Evolutionary conservation across 768 basidiomycete species (phyloP).

Genomic region (Xanthoconium stramineum): DNA sequence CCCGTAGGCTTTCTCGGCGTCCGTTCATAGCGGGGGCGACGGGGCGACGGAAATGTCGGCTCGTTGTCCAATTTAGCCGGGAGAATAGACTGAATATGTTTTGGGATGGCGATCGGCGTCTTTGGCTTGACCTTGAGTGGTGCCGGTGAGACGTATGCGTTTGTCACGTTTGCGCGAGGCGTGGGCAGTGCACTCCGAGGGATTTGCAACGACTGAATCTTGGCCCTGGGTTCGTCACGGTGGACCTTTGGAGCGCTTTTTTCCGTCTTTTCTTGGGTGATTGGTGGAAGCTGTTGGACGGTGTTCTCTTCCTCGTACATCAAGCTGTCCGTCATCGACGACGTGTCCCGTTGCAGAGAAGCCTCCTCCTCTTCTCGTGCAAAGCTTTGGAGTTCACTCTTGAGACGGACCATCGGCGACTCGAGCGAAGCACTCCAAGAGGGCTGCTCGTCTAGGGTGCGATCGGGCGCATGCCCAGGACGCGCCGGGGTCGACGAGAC

Average conservation of each 20-base stretch:
- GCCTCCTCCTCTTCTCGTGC: constrained; percentile 39
- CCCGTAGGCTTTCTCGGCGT: constrained; percentile 27
- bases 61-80: constrained; percentile 65
- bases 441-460: constrained; percentile 45
- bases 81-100: constrained; percentile 59
- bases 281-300: constrained; percentile 21
- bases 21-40: constrained; percentile 29
- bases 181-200: constrained; percentile 28
- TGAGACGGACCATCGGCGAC: constrained; percentile 67
- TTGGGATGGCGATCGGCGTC: constrained; percentile 51
- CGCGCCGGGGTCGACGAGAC: constrained; percentile 77
- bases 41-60: constrained; percentile 44
- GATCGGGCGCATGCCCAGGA: constrained; percentile 31
- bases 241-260: constrained; percentile 41
- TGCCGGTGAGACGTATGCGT: constrained; percentile 42
- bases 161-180: constrained; percentile 34
- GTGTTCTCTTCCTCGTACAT: constrained; percentile 31
- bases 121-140: constrained; percentile 55
- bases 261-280: constrained; percentile 47
- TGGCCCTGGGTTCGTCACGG: constrained; percentile 51
- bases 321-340: constrained; percentile 24
- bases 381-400: constrained; percentile 58
- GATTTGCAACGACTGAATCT: constrained; percentile 38
- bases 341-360: constrained; percentile 16
- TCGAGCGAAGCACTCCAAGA: constrained; percentile 77